Conservation (phyloP, 495 filamentous ascomycete species). For the Aspergillus sclerotioniger region DNA sequence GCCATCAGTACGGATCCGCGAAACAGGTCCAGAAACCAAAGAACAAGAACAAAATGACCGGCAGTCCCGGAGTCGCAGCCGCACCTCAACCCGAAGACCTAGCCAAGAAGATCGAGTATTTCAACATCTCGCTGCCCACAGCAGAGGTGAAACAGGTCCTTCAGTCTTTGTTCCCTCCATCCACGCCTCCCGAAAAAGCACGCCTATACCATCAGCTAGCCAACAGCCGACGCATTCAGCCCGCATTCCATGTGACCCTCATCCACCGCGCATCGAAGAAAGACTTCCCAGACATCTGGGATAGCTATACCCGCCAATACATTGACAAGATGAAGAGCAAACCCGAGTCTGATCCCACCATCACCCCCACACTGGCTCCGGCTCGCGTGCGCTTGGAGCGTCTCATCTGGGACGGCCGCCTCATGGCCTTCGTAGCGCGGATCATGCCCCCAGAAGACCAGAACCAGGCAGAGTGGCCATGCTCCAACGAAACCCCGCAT, state of each 20-base stretch:
- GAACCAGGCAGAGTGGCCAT: conserved; percentile 55
- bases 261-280: conserved; percentile 70
- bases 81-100: conserved; percentile 23
- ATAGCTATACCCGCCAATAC: conserved; percentile 55
- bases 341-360: conserved; percentile 35
- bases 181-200: conserved; percentile 41
- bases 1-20: conserved; percentile 33
- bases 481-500: conserved; percentile 76
- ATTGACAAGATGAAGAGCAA: conserved; percentile 37
- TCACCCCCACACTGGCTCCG: conserved; percentile 45
- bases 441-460: conserved; percentile 45
- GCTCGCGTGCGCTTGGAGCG: conserved; percentile 61
- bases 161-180: conserved; percentile 59
- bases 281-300: conserved; percentile 66
- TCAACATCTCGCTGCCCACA: conserved; percentile 64
- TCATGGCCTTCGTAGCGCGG: conserved; percentile 86
- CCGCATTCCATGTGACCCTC: conserved; percentile 89
- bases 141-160: conserved; percentile 59
- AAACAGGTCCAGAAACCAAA: conserved; percentile 8
- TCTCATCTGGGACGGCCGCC: conserved; percentile 72
- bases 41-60: conserved; percentile 28
- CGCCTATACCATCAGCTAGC: conserved; percentile 76
- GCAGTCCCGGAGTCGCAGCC: conserved; percentile 15
- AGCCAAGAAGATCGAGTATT: conserved; percentile 73
- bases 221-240: conserved; percentile 69